Base-by-base conservation (phyloP, 2,329 filamentous ascomycete species). In the Juglanconis sp. region DNA sequence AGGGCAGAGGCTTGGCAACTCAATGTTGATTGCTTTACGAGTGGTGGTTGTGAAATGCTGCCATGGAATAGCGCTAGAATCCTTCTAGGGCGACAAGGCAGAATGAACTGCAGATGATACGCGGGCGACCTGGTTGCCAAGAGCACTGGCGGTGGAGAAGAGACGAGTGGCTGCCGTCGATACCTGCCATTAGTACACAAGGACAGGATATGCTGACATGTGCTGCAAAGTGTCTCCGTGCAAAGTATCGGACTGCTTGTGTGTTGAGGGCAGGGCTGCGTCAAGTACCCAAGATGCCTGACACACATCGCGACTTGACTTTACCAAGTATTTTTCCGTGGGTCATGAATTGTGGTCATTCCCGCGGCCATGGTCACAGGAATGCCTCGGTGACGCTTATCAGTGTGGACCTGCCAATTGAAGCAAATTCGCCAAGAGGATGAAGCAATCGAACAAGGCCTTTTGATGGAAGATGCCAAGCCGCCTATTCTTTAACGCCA, bases 391-490 rank as follows among this genome's bases (percentile, higher is more conserved):
- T 2, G 17, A 31, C 13, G 35, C 57, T 59, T 59, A 59, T 59
- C 57, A 53, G 51, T 46, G 51, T 35, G 50, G 57, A 59, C 51
- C 57, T 59, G 44, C 57, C 57, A 50, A 49, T 56, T 59, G 51
- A 5, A 51, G 57, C 30, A 44, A 42, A 8, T 36, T 34, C 15
- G 57, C 57, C 57, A 59, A 59, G 57, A 32, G 38, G 34, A 24
- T 35, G 40, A 53, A 42, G 10, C 50, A 44, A 34, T 54, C 36
- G 17, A 42, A 44, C 7, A 17, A 42, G 34, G 34, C 24, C 24
- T 44, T 24, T 35, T 13, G 34, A 32, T n/a, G 46, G n/a, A 56
- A 36, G 17, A 15, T 50, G 47, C 57, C 52, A 47, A 50, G 15
- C 46, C 34, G 35, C 8, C 44, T 53, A 49, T 30, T 24, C 17